phyloP scores from a whole-genome alignment of 2,329 filamentous ascomycete genomes.

The Penicillium sp. region DNA sequence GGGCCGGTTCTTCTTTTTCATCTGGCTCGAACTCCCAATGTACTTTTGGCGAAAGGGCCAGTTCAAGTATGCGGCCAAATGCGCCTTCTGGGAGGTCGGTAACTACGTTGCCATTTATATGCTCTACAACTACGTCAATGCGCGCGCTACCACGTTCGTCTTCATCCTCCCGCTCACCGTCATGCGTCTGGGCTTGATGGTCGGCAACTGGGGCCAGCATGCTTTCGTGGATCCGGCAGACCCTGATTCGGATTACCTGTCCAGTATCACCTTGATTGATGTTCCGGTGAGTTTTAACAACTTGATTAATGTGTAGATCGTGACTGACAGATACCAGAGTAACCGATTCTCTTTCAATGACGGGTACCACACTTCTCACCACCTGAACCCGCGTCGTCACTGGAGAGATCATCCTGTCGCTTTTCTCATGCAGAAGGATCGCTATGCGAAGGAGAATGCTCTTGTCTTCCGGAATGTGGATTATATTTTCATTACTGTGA shows the following conservation, averaged over 20 bases:
- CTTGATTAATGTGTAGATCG: too few relatives aligned
- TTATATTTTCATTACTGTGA: conserved; percentile 71
- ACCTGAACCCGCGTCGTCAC: conserved; percentile 73
- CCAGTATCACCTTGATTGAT: conserved; percentile 76
- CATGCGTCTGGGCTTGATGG: conserved; percentile 70
- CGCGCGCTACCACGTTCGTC: conserved; percentile 60
- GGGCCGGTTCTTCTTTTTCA: conserved; percentile 67
- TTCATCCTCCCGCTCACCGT: conserved; percentile 64
- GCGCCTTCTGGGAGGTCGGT: conserved; percentile 59
- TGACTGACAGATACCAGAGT: conserved; percentile 50
- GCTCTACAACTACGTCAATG: conserved; percentile 50
- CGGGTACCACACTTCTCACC: conserved; percentile 67
- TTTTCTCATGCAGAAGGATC: conserved; percentile 66
- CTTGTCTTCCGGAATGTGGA: conserved; percentile 80
- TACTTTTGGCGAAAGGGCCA: conserved; percentile 70
- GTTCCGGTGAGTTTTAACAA: conserved; percentile 60
- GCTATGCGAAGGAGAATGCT: conserved; percentile 64
- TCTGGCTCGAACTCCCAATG: conserved; percentile 71
- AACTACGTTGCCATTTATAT: conserved; percentile 55
- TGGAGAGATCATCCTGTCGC: conserved; percentile 77
- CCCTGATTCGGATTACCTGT: conserved; percentile 73
- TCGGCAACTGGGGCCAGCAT: conserved; percentile 82
- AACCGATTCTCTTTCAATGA: conserved; percentile 64
- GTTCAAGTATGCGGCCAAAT: conserved; percentile 51
- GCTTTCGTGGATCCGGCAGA: conserved; percentile 73